A percentile compares a stretch with the other conserved stretches of the same genome.
Conservation (phyloP, 2,329 filamentous ascomycete species). For the Aspergillus ochraceus region DNA sequence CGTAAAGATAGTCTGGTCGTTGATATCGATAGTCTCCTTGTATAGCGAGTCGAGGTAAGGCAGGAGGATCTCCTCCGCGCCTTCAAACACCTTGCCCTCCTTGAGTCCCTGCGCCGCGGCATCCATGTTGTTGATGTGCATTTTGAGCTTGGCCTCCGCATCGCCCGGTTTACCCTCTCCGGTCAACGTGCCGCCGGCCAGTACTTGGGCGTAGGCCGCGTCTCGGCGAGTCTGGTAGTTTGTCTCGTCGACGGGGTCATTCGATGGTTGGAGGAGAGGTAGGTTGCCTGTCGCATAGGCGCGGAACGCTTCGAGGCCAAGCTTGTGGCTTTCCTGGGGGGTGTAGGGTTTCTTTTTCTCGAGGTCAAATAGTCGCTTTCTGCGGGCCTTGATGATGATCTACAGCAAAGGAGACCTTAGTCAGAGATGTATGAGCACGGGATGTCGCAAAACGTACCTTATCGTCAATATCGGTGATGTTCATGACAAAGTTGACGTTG, state of each 20-base stretch:
- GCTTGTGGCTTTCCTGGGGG: not conserved
- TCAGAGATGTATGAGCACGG: not conserved
- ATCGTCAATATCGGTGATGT: constrained; percentile 83
- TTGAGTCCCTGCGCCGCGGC: constrained; percentile 55
- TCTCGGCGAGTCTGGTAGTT: constrained; percentile 50
- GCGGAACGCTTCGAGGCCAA: constrained; percentile 45
- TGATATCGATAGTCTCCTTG: constrained; percentile 57
- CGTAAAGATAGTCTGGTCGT: constrained; percentile 76
- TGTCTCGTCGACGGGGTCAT: not conserved
- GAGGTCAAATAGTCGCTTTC: constrained; percentile 71
- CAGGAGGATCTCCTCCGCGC: constrained; percentile 68
- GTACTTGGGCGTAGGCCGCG: constrained; percentile 54
- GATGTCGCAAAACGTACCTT: constrained; percentile 53
- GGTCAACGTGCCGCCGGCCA: constrained; percentile 56
- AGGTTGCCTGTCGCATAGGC: constrained; percentile 41
- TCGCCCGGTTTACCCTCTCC: constrained; percentile 63
- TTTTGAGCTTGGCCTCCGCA: constrained; percentile 82
- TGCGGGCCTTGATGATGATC: constrained; percentile 67
- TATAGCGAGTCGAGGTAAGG: constrained; percentile 74
- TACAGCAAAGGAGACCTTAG: constrained; percentile 25
- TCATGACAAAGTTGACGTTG: constrained; percentile 85
- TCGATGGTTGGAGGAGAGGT: not conserved
- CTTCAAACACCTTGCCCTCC: constrained; percentile 52
- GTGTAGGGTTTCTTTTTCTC: constrained; percentile 34
- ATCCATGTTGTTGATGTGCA: constrained; percentile 71